Evolutionary conservation across 306 rosid species (phyloP).

Genomic region (Cyclanthera cordifolia): DNA sequence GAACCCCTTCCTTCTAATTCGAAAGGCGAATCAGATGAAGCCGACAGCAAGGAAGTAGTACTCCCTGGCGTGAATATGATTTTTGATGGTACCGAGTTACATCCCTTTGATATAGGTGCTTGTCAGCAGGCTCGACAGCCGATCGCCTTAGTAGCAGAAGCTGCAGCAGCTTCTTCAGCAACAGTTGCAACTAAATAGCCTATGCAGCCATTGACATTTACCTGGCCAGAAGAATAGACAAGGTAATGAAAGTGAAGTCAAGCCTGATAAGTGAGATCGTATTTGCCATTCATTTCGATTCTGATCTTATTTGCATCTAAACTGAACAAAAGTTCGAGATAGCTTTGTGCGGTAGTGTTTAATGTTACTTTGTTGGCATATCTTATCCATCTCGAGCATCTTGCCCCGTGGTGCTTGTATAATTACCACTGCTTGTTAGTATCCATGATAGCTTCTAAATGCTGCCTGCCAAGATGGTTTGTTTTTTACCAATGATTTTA

Average conservation of each 20-base stretch:
- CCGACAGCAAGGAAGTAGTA: slow-evolving; percentile 63
- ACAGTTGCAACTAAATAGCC: slow-evolving; percentile 34
- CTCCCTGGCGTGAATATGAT: slow-evolving; percentile 88
- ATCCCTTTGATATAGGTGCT: slow-evolving; percentile 82
- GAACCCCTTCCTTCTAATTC: slow-evolving; percentile 33
- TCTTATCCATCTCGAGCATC: neutral
- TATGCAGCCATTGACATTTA: slow-evolving; percentile 16
- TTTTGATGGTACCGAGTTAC: slow-evolving; percentile 80
- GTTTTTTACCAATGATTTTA: neutral
- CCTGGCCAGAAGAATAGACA: slow-evolving; percentile 14
- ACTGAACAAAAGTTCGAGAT: neutral
- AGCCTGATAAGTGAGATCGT: neutral
- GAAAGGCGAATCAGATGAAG: slow-evolving; percentile 59
- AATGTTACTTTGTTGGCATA: neutral
- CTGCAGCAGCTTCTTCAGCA: slow-evolving; percentile 64
- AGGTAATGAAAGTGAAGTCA: slow-evolving; percentile 13
- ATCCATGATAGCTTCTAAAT: slow-evolving; percentile 4
- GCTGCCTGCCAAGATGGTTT: neutral
- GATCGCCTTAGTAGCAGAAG: slow-evolving; percentile 70
- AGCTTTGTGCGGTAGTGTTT: slow-evolving; percentile 28
- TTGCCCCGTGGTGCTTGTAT: neutral
- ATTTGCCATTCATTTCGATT: neutral
- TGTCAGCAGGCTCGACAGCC: slow-evolving; percentile 93
- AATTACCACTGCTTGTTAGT: neutral
- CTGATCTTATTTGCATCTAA: neutral